Percentiles rank a stretch among this genome's conserved stretches.
Conservation (phyloP, 2,329 filamentous ascomycete genomes). For the Berkeleyomyces rouxiae region DNA sequence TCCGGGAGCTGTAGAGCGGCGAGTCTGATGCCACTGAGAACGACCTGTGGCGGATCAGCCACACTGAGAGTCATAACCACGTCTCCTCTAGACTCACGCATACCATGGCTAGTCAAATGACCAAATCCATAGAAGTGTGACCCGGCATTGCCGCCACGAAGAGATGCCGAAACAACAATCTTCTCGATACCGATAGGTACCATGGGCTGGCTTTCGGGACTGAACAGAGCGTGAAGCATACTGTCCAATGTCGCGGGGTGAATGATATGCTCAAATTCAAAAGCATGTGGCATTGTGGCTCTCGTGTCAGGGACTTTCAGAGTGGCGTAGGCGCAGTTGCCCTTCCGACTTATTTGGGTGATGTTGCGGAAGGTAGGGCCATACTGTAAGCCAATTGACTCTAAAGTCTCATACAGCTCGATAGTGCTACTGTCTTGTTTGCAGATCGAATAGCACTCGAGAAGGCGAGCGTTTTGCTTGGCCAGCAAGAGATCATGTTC, state of each 20-base stretch:
- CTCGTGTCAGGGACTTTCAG: slow-evolving; percentile 33
- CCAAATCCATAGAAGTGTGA: slow-evolving; percentile 27
- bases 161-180: slow-evolving; percentile 28
- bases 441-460: neutral
- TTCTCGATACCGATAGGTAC: slow-evolving; percentile 31
- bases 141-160: slow-evolving; percentile 20
- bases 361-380: slow-evolving; percentile 35
- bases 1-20: slow-evolving; percentile 17
- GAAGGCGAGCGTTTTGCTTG: neutral
- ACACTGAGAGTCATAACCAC: slow-evolving; percentile 27
- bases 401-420: slow-evolving; percentile 31
- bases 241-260: slow-evolving; percentile 41
- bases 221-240: slow-evolving; percentile 37
- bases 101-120: slow-evolving; percentile 21
- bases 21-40: slow-evolving; percentile 29
- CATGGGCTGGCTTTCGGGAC: slow-evolving; percentile 30
- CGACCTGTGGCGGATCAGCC: slow-evolving; percentile 22
- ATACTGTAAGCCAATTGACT: slow-evolving; percentile 35
- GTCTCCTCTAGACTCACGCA: slow-evolving; percentile 26
- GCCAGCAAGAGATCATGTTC: neutral
- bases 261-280: slow-evolving; percentile 38
- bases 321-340: slow-evolving; percentile 21
- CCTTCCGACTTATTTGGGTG: slow-evolving; percentile 20
- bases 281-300: slow-evolving; percentile 34
- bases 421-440: slow-evolving; percentile 2